A percentile compares a stretch with the other conserved stretches of the same genome.
Conservation (phyloP, 2,329 filamentous ascomycete species). For the Aureobasidium sp. region DNA sequence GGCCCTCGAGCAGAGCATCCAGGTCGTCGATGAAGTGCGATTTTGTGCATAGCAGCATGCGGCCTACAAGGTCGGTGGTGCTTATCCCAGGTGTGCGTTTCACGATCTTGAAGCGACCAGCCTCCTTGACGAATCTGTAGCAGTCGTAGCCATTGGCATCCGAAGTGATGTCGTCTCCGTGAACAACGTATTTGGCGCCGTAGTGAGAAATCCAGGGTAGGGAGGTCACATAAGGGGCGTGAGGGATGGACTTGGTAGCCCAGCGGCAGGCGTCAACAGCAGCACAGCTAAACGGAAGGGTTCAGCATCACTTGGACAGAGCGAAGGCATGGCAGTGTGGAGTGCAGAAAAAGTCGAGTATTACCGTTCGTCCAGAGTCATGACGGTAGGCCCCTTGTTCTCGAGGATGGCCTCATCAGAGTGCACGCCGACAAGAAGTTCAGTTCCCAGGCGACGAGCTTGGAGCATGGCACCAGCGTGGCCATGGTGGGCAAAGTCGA, state of each 20-base stretch:
- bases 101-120: conserved; percentile 89
- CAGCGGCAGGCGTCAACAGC: conserved; percentile 93
- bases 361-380: conserved; percentile 78
- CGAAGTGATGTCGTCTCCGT: conserved; percentile 94
- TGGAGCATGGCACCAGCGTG: conserved; percentile 97
- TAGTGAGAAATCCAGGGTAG: conserved; percentile 92
- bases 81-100: conserved; percentile 94
- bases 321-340: not conserved
- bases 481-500: conserved; percentile 97
- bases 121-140: conserved; percentile 94
- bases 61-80: conserved; percentile 93
- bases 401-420: conserved; percentile 91
- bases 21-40: conserved; percentile 72
- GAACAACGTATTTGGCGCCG: conserved; percentile 90
- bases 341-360: not conserved
- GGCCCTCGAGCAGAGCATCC: conserved; percentile 55
- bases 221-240: conserved; percentile 90
- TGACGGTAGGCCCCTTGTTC: conserved; percentile 97
- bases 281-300: conserved; percentile 42
- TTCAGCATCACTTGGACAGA: not conserved
- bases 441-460: conserved; percentile 79
- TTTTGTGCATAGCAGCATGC: conserved; percentile 94
- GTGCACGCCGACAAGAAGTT: conserved; percentile 87
- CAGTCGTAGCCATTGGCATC: conserved; percentile 91
- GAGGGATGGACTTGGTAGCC: conserved; percentile 73